A percentile compares a stretch with the other conserved stretches of the same genome.
These are phyloP conservation scores for Rhamnella rubrinervis DNA, from an alignment of 331 rosid genomes.

Conservation along the genomic window DNA sequence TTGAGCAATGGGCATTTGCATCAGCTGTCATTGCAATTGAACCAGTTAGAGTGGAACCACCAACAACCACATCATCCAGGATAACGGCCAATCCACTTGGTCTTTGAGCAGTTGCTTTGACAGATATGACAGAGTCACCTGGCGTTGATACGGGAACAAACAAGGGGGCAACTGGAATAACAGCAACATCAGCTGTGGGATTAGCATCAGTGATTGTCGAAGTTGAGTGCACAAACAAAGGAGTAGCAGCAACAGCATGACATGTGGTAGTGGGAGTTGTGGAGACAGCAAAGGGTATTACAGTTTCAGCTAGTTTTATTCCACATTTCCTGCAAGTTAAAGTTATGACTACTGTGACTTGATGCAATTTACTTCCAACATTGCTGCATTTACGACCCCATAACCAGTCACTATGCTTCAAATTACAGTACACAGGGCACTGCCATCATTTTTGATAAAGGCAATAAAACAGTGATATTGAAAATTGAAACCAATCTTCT, in stretches of 20 bases:
- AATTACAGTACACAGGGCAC: not conserved
- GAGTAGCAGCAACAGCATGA: conserved; percentile 5
- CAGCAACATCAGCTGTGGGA: conserved; percentile 1
- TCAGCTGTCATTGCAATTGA: conserved; percentile 17
- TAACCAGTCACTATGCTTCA: not conserved
- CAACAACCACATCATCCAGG: conserved; percentile 10
- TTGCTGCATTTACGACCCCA: conserved; percentile 1
- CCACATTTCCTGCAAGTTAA: conserved; percentile 38
- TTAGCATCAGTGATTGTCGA: conserved; percentile 8
- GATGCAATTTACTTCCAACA: not conserved
- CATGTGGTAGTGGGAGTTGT: conserved; percentile 10
- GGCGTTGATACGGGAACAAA: conserved; percentile 12
- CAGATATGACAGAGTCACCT: conserved; percentile 19
- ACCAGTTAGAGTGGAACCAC: conserved; percentile 25
- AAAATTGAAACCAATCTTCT: no score
- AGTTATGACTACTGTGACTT: conserved; percentile 1
- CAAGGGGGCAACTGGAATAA: conserved; percentile 11
- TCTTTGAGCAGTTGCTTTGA: conserved; percentile 3
- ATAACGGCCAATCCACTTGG: not conserved
- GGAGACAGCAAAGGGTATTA: conserved; percentile 23
- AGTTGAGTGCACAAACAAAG: conserved; percentile 7
- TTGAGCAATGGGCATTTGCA: conserved; percentile 10
- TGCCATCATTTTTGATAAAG: conserved; percentile 20
- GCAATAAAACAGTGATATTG: not conserved
- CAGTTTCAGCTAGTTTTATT: conserved; percentile 39